Percentiles rank a stretch among this genome's conserved stretches.
Evolutionary conservation across 495 filamentous ascomycete genomes (phyloP).

Genomic region (Aspergillus diversus): DNA sequence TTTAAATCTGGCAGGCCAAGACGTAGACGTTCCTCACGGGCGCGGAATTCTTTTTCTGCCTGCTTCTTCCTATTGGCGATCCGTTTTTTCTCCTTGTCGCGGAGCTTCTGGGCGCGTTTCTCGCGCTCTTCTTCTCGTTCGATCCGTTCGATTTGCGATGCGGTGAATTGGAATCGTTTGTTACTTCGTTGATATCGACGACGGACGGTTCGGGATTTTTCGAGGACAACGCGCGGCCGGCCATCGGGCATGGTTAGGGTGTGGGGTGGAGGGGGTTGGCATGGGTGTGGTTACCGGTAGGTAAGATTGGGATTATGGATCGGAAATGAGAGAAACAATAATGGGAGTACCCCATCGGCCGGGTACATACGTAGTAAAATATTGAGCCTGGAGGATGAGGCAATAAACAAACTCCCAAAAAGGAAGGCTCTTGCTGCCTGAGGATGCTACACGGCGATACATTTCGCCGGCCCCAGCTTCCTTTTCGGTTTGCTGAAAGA

Average conservation of each 20-base stretch:
- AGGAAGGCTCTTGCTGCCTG: slow-evolving; percentile 9
- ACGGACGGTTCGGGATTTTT: slow-evolving; percentile 49
- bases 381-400: no score
- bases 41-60: slow-evolving; percentile 46
- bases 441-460: slow-evolving; percentile 33
- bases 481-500: not conserved
- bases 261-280: not conserved
- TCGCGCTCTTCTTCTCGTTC: slow-evolving; percentile 51
- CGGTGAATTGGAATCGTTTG: slow-evolving; percentile 45
- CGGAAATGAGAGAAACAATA: not conserved
- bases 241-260: slow-evolving; percentile 41
- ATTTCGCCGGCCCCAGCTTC: slow-evolving; percentile 32
- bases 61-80: slow-evolving; percentile 49
- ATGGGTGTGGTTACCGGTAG: not conserved
- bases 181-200: slow-evolving; percentile 54
- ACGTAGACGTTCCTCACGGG: slow-evolving; percentile 45
- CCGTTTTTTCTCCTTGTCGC: slow-evolving; percentile 47
- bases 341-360: no score
- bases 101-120: slow-evolving; percentile 42
- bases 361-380: no score
- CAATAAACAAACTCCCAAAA: slow-evolving; percentile 8
- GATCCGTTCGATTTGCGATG: slow-evolving; percentile 45
- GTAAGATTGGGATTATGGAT: not conserved
- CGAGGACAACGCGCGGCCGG: slow-evolving; percentile 46
- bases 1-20: slow-evolving; percentile 49